Percentiles rank a stretch among this genome's conserved stretches.
Evolutionary conservation across 2,329 filamentous ascomycete species (phyloP).

Genomic region (Exophiala aquamarina): DNA sequence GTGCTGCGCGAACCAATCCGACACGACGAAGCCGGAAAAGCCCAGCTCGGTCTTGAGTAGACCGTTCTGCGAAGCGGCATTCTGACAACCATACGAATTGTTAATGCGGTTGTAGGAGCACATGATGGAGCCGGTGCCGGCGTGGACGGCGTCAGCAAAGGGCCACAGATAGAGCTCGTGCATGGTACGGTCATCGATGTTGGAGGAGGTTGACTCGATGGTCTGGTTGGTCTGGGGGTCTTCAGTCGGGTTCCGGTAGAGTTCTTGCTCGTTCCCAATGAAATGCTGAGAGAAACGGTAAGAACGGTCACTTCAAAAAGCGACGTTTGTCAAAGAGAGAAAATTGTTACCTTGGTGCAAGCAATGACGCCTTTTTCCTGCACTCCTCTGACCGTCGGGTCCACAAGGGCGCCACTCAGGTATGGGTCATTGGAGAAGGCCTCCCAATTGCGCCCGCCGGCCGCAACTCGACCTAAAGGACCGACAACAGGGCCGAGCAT

Average conservation of each 20-base stretch:
- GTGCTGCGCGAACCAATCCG: constrained; percentile 47
- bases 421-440: constrained; percentile 52
- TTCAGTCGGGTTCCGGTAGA: constrained; percentile 43
- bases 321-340: constrained; percentile 43
- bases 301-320: constrained; percentile 44
- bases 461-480: constrained; percentile 34
- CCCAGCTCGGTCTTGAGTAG: constrained; percentile 53
- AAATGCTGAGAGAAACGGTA: constrained; percentile 52
- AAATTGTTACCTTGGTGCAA: no score
- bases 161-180: constrained; percentile 79
- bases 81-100: constrained; percentile 50
- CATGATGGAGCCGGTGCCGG: constrained; percentile 59
- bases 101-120: constrained; percentile 50
- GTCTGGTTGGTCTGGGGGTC: constrained; percentile 50
- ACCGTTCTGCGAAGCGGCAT: constrained; percentile 44
- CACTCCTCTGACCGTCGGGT: constrained; percentile 44
- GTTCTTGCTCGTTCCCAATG: constrained; percentile 69
- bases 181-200: constrained; percentile 71
- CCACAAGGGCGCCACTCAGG: constrained; percentile 42
- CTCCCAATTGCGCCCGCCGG: constrained; percentile 49
- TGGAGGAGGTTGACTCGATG: constrained; percentile 46
- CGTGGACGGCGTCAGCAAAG: constrained; percentile 69
- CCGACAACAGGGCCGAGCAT: constrained; percentile 44
- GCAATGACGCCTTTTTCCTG: constrained; percentile 44
- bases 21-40: constrained; percentile 50